These are phyloP conservation scores for Penicillium odoratum DNA, from an alignment of 495 filamentous ascomycete genomes.

Conservation along the genomic window DNA sequence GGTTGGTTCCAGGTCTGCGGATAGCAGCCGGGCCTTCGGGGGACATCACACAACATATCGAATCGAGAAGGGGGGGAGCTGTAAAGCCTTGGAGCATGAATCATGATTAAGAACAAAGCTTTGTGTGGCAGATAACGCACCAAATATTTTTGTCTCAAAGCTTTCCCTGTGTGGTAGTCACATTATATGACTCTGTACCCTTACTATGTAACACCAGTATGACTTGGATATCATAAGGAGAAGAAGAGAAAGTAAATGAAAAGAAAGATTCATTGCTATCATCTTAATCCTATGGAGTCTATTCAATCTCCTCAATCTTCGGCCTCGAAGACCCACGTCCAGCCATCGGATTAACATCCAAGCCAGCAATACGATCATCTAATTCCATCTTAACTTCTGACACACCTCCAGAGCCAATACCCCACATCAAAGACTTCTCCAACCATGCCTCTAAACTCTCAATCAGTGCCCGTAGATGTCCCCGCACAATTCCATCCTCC, in stretches of 20 bases:
- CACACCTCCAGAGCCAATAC: conserved; percentile 30
- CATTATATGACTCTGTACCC: neutral
- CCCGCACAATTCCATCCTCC: conserved; percentile 68
- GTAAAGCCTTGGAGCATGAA: too few relatives aligned
- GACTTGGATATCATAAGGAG: neutral
- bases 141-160: neutral
- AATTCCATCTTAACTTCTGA: conserved; percentile 30
- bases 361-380: conserved; percentile 41
- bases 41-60: neutral
- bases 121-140: too few relatives aligned
- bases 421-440: conserved; percentile 54
- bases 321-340: conserved; percentile 31
- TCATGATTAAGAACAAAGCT: too few relatives aligned
- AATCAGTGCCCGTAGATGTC: conserved; percentile 67
- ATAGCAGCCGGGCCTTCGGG: neutral
- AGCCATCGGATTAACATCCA: conserved; percentile 38
- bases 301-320: conserved; percentile 58
- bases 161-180: neutral
- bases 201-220: neutral
- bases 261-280: neutral
- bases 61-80: neutral
- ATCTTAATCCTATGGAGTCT: neutral
- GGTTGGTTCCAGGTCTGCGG: neutral
- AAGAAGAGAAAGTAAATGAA: neutral
- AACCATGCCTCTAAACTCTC: conserved; percentile 74